A percentile compares a stretch with the other conserved stretches of the same genome.
phyloP scores from a whole-genome alignment of 495 filamentous ascomycete species.

The Penicillium turbatum region DNA sequence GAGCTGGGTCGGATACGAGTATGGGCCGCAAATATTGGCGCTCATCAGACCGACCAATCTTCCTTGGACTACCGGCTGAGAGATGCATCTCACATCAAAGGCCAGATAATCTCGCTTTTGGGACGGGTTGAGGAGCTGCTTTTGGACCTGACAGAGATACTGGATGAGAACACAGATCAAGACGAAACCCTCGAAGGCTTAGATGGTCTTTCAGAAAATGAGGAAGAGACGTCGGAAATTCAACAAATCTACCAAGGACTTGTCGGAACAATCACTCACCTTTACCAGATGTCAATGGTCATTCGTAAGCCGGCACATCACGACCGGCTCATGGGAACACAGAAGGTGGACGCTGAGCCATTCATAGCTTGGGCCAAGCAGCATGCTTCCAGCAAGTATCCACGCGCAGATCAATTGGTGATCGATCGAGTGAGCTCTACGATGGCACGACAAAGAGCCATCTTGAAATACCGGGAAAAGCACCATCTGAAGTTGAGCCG shows the following conservation, averaged over 20 bases:
- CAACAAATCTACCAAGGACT: constrained; percentile 7
- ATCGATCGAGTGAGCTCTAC: constrained; percentile 13
- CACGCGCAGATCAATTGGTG: background rate
- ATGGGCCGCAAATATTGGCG: constrained; percentile 45
- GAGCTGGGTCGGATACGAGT: constrained; percentile 37
- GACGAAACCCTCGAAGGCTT: too few species aligned
- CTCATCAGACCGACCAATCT: constrained; percentile 34
- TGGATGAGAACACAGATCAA: constrained; percentile 1
- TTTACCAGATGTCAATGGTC: constrained; percentile 26
- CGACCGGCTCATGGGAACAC: constrained; percentile 12
- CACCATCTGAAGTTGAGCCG: constrained; percentile 14
- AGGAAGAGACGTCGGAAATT: background rate
- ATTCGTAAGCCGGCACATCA: constrained; percentile 24
- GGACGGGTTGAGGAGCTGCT: constrained; percentile 13
- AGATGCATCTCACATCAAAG: constrained; percentile 41
- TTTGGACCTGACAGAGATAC: background rate
- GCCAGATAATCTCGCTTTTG: constrained; percentile 34
- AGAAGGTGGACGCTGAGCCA: background rate
- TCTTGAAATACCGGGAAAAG: constrained; percentile 17
- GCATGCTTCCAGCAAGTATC: constrained; percentile 17
- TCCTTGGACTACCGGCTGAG: constrained; percentile 45
- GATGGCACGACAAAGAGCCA: constrained; percentile 13
- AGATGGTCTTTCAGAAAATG: too few species aligned
- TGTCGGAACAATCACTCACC: constrained; percentile 9
- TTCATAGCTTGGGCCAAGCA: constrained; percentile 10